Evolutionary conservation across 306 rosid species (phyloP), one percentile per base, ranked within the genome.

Genomic region (Begonia loranthoides): DNA sequence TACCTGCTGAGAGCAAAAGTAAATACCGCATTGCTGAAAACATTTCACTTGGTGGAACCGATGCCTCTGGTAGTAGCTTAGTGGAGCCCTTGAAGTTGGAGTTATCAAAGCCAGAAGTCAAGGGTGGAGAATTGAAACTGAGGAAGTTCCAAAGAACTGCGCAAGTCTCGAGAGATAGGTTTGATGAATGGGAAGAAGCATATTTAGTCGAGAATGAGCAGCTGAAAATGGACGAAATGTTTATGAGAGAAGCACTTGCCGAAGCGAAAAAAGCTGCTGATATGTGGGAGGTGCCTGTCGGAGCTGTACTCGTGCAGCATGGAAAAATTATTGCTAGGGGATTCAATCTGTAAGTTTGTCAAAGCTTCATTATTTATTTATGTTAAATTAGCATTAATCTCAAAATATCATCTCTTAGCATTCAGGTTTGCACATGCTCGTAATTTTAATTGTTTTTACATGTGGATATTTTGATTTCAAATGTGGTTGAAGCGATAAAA

Each of bases 201-300:
- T 74, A 72, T 66, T 62, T 70, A 54, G 59, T 70, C 41, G 94
- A 92, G 59, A 54, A 56, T 15, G 94, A 92, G 62, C 99, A 80
- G 71, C 67, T 72, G 56, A 75, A 46, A 66, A 62, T 60, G 41
- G 99, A 92, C 58, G 96, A 86, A 67, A 69, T 65, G 66, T 92
- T 83, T 76, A 92, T 92, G 99, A 92, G 66, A 66, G 99, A 92
- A 73, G 99, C 99, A 52, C 86, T 92, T 60, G 48, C 78, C 21
- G 99, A 92, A 75, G 95, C 99, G 38, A 76, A 70, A 79, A 92
- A 83, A 65, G 99, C 99, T 49, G 99, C 81, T 69, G 99, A 83
- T 70, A 65, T 66, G 33, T 92, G 99, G 99, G 99, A 92, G 76
- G 99, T 92, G 19, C 99, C 99, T 63, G 94, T 92, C 53, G 99